Percentiles rank a stretch among this genome's conserved stretches.
These are phyloP conservation scores for Hypoxylon lienhwacheense DNA, from an alignment of 495 filamentous ascomycete genomes.

Conservation along the genomic window DNA sequence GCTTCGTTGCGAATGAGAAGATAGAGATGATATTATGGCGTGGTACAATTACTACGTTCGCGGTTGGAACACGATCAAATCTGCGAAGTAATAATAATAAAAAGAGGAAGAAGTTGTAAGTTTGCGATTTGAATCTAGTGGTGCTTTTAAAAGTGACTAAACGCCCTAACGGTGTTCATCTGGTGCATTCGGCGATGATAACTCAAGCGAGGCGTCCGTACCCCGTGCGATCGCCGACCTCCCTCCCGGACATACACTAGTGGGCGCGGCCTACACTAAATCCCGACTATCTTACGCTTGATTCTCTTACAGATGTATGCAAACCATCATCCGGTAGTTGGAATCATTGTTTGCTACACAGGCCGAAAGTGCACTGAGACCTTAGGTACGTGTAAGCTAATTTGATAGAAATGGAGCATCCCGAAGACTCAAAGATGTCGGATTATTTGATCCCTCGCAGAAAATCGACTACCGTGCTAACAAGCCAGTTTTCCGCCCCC, in stretches of 20 bases:
- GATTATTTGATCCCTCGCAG: constrained; percentile 37
- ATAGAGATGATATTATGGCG: background rate
- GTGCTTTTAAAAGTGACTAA: background rate
- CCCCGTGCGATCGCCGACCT: constrained; percentile 21
- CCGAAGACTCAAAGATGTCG: too few species aligned
- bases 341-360: background rate
- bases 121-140: background rate
- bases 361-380: background rate
- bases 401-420: too few species aligned
- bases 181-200: constrained; percentile 26
- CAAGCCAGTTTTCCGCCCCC: constrained; percentile 43
- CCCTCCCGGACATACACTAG: background rate
- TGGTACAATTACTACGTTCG: constrained; percentile 6
- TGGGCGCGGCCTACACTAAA: background rate
- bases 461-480: constrained; percentile 43
- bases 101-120: constrained; percentile 1
- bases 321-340: background rate
- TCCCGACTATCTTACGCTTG: background rate
- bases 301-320: background rate
- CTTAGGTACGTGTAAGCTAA: too few species aligned
- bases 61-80: constrained; percentile 6
- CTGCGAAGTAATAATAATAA: background rate
- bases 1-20: constrained; percentile 4
- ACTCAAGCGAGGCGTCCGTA: constrained; percentile 19
- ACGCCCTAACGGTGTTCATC: constrained; percentile 11